Base-by-base conservation (phyloP, 371 early-diverging fungal genomes). In the Nosema granulosis region DNA sequence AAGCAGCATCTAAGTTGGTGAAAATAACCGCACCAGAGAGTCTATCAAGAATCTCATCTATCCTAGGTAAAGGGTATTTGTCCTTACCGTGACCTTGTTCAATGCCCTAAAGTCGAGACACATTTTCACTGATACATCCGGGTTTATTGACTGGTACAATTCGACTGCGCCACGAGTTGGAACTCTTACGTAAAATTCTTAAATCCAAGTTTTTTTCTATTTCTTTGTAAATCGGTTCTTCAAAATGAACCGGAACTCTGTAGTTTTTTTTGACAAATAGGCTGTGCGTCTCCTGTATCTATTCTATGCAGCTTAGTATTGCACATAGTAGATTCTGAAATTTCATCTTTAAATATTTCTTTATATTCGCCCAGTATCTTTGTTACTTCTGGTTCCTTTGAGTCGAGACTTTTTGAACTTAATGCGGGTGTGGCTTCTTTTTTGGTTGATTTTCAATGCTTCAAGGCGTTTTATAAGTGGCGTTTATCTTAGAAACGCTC, bases 1-100 rank as follows among this genome's bases (percentile, higher is more conserved):
- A 57, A 0, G 78, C 68, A 3, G 82, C 68, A 77, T 88, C 88
- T 29, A 87, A 68, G 0, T 67, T 77, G 0, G 83, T 73, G 66
- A 87, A 87, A 2, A 65, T 56, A 0, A 28, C 62, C 0, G 84
- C 76, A 13, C 76, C 78, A 13, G 65, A 69, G 0, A 88, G 71
- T 0, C 72, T 57, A 66, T 74, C 37, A 3, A 74, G 20, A 4
- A 67, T 52, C n/a, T 74, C 75, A 29, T 74, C 75, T 1, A 74
- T 61, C 37, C 51, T 13, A 4, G 75, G 75, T 16, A 74, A 26
- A 51, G 75, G 75, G 51, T 67, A 74, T 51, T 4, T 22, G 35
- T 74, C 68, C 24, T 67, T 65, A 6, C 54, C 1, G 75, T 74
- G 18, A 67, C 26, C 6, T 65, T 31, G 54, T 74, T 67, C n/a